Percentiles rank a stretch among this genome's conserved stretches.
Evolutionary conservation across 306 rosid genomes (phyloP).

Genomic region (Glycyrrhiza uralensis): DNA sequence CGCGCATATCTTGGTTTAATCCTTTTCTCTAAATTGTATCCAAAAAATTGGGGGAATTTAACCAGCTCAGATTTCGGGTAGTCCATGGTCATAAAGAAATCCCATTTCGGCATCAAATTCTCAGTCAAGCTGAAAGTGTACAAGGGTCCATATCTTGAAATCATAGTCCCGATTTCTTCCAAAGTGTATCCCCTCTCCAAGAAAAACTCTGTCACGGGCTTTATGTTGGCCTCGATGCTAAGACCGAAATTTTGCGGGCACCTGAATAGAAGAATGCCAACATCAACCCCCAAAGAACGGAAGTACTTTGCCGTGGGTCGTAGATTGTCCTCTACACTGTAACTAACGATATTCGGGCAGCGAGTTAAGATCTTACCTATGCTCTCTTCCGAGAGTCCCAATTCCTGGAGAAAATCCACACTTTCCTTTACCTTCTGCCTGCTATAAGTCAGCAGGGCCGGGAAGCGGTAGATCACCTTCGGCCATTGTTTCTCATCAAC

Average conservation of each 20-base stretch:
- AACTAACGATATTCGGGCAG: conserved; percentile 70
- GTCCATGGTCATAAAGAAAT: conserved; percentile 72
- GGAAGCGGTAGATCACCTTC: conserved; percentile 80
- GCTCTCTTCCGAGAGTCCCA: conserved; percentile 66
- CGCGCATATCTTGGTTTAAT: conserved; percentile 79
- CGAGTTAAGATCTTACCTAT: conserved; percentile 85
- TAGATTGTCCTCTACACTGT: conserved; percentile 82
- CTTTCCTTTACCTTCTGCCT: conserved; percentile 61
- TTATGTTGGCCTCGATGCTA: conserved; percentile 75
- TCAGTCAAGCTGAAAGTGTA: conserved; percentile 70
- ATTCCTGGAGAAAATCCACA: conserved; percentile 56
- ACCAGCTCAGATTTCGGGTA: conserved; percentile 68
- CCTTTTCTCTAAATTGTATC: conserved; percentile 77
- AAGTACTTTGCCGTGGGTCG: conserved; percentile 81
- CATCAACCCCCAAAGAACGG: conserved; percentile 77
- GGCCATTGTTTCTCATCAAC: conserved; percentile 93
- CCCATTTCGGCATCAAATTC: conserved; percentile 78
- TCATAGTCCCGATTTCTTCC: conserved; percentile 75
- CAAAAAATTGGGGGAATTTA: conserved; percentile 85
- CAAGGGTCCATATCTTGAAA: conserved; percentile 72
- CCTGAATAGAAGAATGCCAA: conserved; percentile 55
- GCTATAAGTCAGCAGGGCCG: conserved; percentile 81
- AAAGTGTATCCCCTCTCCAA: conserved; percentile 63
- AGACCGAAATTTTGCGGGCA: conserved; percentile 80
- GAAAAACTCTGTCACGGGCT: conserved; percentile 76